phyloP scores from a whole-genome alignment of 2,329 filamentous ascomycete genomes.

The Penicillium sp. region DNA sequence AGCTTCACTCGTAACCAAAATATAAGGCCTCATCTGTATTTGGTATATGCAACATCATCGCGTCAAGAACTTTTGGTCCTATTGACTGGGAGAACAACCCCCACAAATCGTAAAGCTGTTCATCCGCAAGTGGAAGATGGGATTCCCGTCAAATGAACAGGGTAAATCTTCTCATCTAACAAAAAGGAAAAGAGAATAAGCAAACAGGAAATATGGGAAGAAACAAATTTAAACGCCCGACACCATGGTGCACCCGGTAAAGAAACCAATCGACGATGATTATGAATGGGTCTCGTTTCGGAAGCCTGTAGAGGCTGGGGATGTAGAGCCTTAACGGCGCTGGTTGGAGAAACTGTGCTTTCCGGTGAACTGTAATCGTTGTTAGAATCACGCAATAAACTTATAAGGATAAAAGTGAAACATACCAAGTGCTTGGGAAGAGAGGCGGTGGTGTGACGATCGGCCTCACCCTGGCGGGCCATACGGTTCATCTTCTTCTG shows the following conservation, averaged over 20 bases:
- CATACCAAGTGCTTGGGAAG: constrained; percentile 88
- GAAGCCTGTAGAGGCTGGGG: constrained; percentile 17
- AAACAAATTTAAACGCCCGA: constrained; percentile 22
- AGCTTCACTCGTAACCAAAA: not conserved
- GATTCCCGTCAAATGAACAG: constrained; percentile 18
- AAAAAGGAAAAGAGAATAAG: constrained; percentile 7
- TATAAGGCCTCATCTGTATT: constrained; percentile 22
- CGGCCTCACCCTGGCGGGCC: constrained; percentile 94
- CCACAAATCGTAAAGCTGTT: constrained; percentile 22
- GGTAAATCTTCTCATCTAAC: constrained; percentile 5
- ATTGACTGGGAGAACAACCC: constrained; percentile 20
- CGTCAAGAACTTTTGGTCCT: constrained; percentile 29
- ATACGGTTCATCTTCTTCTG: constrained; percentile 99
- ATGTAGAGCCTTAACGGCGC: constrained; percentile 34
- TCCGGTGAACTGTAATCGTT: constrained; percentile 66
- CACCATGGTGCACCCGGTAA: constrained; percentile 34
- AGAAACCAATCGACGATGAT: constrained; percentile 30
- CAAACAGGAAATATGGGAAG: constrained; percentile 6
- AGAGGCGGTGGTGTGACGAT: constrained; percentile 80
- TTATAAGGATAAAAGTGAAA: constrained; percentile 25
- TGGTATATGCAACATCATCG: constrained; percentile 29
- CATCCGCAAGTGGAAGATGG: constrained; percentile 16
- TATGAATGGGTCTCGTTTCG: constrained; percentile 32
- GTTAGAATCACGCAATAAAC: constrained; percentile 23
- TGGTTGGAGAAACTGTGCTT: constrained; percentile 89